Conservation (phyloP, 176 grass and related monocot species). For the Puccinellia tenuiflora region DNA sequence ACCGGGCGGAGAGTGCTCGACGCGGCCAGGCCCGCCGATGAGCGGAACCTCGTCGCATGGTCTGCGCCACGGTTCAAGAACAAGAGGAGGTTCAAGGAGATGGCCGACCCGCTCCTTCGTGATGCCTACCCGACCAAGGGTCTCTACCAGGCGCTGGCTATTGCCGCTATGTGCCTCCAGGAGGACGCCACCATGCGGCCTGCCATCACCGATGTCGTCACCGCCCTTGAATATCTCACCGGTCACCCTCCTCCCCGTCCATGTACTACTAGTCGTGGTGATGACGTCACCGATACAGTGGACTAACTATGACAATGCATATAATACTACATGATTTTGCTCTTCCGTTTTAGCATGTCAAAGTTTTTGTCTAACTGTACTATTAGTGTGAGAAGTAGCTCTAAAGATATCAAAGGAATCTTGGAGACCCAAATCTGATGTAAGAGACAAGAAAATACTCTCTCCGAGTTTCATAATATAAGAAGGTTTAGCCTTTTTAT, state of each 20-base stretch:
- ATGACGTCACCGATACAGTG: neutral
- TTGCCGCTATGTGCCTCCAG: conserved; percentile 52
- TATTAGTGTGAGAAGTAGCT: neutral
- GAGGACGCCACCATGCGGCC: conserved; percentile 44
- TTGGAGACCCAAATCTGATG: no score
- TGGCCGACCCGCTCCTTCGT: conserved; percentile 34
- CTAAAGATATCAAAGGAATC: neutral
- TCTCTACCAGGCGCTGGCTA: conserved; percentile 52
- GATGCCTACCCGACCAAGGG: conserved; percentile 27
- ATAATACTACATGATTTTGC: neutral
- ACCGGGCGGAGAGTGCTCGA: conserved; percentile 34
- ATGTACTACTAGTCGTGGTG: neutral
- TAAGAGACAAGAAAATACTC: no score
- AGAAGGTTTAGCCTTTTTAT: no score
- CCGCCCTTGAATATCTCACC: conserved; percentile 44
- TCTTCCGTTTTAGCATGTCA: neutral
- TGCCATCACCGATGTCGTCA: conserved; percentile 46
- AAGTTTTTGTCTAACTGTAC: neutral
- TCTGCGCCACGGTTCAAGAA: conserved; percentile 36
- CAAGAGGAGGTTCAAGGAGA: conserved; percentile 33
- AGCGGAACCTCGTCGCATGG: conserved; percentile 43
- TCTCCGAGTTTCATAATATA: no score
- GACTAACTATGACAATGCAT: neutral
- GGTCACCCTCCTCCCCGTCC: neutral
- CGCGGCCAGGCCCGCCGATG: neutral